Conservation (phyloP, 2,329 filamentous ascomycete species). For the Pseudogymnoascus sp. region DNA sequence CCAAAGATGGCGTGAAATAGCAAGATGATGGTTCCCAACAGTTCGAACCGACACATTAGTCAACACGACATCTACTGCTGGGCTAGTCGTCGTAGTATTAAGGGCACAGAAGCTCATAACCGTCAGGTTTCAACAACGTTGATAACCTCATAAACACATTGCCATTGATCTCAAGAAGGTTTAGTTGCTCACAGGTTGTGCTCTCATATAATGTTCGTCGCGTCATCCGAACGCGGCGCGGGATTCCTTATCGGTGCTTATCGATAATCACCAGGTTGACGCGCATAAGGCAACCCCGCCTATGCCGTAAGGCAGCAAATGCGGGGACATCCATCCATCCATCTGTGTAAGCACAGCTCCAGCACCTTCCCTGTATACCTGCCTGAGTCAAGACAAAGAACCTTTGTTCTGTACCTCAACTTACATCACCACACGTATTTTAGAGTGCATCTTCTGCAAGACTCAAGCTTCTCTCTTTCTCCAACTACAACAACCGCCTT, state of each 20-base stretch:
- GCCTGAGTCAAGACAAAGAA: conserved; percentile 4
- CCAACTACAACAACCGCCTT: not conserved
- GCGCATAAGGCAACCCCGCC: not conserved
- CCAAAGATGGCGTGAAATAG: conserved; percentile 17
- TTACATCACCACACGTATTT: not conserved
- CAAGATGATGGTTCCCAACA: conserved; percentile 26
- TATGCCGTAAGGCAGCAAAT: not conserved
- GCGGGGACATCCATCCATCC: not conserved
- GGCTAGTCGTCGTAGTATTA: not conserved
- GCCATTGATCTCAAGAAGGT: not conserved
- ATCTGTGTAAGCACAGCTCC: conserved; percentile 1
- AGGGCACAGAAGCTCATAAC: not conserved
- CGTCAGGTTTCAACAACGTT: not conserved
- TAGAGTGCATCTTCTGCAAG: not conserved
- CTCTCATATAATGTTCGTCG: conserved; percentile 9
- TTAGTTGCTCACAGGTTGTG: not conserved
- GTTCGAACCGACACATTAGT: conserved; percentile 29
- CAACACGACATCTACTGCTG: not conserved
- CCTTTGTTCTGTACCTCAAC: not conserved
- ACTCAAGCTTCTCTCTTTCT: not conserved
- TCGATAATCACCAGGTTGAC: conserved; percentile 5
- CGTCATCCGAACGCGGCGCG: not conserved
- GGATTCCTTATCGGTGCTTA: conserved; percentile 5
- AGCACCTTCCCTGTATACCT: conserved; percentile 1
- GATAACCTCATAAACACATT: not conserved